Percentiles rank a stretch among this genome's conserved stretches.
These are phyloP conservation scores for Leucocoprinus leucothites DNA, from an alignment of 768 basidiomycete species.

Conservation along the genomic window DNA sequence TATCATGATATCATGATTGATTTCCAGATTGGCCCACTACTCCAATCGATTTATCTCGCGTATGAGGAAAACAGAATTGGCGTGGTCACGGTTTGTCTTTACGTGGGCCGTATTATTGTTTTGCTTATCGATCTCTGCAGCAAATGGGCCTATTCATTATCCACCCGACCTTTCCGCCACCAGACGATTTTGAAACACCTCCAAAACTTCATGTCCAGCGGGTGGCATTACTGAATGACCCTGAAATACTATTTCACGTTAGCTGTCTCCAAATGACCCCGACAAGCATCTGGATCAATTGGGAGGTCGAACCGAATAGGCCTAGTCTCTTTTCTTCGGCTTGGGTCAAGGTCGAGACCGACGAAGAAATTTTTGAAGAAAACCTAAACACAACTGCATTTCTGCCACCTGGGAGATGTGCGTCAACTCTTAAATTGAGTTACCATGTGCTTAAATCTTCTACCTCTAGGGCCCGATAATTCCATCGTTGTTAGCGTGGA, in stretches of 20 bases:
- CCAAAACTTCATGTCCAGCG: constrained; percentile 11
- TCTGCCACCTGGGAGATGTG: too few relatives aligned
- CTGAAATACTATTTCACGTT: constrained; percentile 26
- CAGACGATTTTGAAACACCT: constrained; percentile 3
- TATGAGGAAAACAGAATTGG: constrained; percentile 40
- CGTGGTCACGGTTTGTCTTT: constrained; percentile 42
- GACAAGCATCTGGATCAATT: constrained; percentile 49
- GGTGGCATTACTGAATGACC: constrained; percentile 25
- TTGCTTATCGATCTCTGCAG: constrained; percentile 16
- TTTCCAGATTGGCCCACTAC: constrained; percentile 36
- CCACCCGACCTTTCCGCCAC: constrained; percentile 13
- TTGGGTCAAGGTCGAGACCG: not conserved
- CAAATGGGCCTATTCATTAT: constrained; percentile 23
- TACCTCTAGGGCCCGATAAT: not conserved
- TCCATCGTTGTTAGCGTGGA: constrained; percentile 7
- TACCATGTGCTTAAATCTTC: not conserved
- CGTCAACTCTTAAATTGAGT: too few relatives aligned
- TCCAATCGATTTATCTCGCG: constrained; percentile 45
- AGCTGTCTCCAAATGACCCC: constrained; percentile 56
- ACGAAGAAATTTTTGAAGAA: constrained; percentile 1
- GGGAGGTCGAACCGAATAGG: constrained; percentile 21
- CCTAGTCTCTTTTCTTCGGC: not conserved
- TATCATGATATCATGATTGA: constrained; percentile 34
- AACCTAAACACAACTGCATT: not conserved
- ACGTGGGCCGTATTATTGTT: not conserved